Percentiles rank a stretch among this genome's conserved stretches.
phyloP scores from a whole-genome alignment of 805 yeast genomes.

The Barnettozyma wickerhamii region DNA sequence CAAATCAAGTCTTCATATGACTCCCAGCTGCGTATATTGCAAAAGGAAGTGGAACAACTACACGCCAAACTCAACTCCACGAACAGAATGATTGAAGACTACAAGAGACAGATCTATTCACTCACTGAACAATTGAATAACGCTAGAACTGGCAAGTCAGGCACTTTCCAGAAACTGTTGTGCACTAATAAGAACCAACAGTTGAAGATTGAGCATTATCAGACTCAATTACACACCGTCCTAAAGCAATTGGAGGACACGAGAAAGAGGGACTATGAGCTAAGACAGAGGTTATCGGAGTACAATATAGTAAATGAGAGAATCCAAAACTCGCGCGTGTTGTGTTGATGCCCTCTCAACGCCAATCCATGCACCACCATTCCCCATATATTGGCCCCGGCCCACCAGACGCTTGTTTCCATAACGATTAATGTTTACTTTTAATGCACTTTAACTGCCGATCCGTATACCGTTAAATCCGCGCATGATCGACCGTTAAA shows the following conservation, averaged over 20 bases:
- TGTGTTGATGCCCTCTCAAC: neutral
- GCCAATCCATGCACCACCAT: neutral
- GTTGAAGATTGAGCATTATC: constrained; percentile 14
- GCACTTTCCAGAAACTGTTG: constrained; percentile 7
- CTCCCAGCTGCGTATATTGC: constrained; percentile 5
- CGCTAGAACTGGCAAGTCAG: constrained; percentile 1
- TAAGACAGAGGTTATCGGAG: constrained; percentile 17
- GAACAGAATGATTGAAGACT: neutral
- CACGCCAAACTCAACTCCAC: constrained; percentile 1
- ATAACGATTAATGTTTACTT: neutral
- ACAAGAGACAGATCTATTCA: constrained; percentile 1
- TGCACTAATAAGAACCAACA: constrained; percentile 8
- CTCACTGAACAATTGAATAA: constrained; percentile 1
- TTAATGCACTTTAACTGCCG: no score
- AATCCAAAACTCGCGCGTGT: neutral
- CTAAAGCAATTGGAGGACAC: constrained; percentile 16
- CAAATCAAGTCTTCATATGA: constrained; percentile 1
- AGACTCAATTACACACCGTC: constrained; percentile 12
- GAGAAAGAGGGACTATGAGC: constrained; percentile 17
- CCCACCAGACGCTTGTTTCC: neutral
- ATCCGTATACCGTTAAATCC: no score
- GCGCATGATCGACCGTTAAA: no score
- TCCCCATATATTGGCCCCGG: no score
- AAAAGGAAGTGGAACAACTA: constrained; percentile 7
- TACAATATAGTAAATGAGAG: constrained; percentile 5